A percentile compares a stretch with the other conserved stretches of the same genome.
phyloP scores from a whole-genome alignment of 2,329 filamentous ascomycete species.

The Aschersonia sp. region DNA sequence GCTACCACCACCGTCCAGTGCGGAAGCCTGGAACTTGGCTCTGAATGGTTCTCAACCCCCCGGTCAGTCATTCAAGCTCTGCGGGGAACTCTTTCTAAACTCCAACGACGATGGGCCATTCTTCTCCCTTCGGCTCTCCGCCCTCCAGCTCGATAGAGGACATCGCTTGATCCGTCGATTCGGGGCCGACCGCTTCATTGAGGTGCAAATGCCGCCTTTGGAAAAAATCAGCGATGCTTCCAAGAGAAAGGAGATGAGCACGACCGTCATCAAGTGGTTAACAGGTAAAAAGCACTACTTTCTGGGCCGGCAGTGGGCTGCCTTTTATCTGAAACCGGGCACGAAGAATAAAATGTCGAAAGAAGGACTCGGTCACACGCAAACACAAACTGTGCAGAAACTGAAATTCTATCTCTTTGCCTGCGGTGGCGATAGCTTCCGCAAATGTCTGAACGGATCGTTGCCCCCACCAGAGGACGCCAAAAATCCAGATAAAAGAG shows the following conservation, averaged over 20 bases:
- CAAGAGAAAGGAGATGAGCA: slow-evolving; percentile 16
- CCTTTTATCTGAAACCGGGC: slow-evolving; percentile 29
- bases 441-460: not conserved
- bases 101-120: slow-evolving; percentile 19
- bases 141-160: slow-evolving; percentile 31
- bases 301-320: slow-evolving; percentile 29
- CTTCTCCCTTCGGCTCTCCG: slow-evolving; percentile 31
- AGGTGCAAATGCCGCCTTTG: slow-evolving; percentile 35
- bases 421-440: slow-evolving; percentile 30
- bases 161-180: slow-evolving; percentile 41
- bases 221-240: slow-evolving; percentile 12
- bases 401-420: slow-evolving; percentile 38
- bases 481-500: slow-evolving; percentile 9
- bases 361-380: slow-evolving; percentile 7
- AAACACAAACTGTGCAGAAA: slow-evolving; percentile 6
- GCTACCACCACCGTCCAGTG: slow-evolving; percentile 31
- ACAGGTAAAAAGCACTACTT: slow-evolving; percentile 21
- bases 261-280: slow-evolving; percentile 16
- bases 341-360: slow-evolving; percentile 13
- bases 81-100: slow-evolving; percentile 25
- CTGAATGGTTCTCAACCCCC: slow-evolving; percentile 19
- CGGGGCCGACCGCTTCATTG: slow-evolving; percentile 43
- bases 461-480: slow-evolving; percentile 13
- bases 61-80: slow-evolving; percentile 26
- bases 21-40: slow-evolving; percentile 30